Conservation (phyloP, 192 early-diverging fungal genomes). For the Mortierella antarctica region DNA sequence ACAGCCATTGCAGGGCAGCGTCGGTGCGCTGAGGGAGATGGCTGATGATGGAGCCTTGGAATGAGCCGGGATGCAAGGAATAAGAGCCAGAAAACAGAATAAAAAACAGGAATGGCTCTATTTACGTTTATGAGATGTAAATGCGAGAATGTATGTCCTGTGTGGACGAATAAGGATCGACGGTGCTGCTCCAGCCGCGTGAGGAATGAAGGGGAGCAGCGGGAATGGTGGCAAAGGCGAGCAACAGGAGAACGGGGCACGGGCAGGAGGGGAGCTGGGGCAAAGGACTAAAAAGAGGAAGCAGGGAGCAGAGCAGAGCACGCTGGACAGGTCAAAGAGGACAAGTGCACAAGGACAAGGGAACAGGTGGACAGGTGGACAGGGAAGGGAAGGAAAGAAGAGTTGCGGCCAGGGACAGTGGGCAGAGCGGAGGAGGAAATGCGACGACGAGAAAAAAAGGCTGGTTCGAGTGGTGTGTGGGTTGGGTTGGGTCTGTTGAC, state of each 20-base stretch:
- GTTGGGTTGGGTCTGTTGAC: too few relatives aligned
- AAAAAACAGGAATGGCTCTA: not conserved
- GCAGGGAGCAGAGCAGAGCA: not conserved
- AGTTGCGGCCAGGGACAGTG: not conserved
- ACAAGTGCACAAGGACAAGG: not conserved
- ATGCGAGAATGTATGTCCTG: too few relatives aligned
- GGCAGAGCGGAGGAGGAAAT: not conserved
- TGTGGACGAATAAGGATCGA: too few relatives aligned
- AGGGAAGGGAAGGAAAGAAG: not conserved
- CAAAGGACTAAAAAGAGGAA: not conserved
- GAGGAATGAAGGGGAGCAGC: too few relatives aligned
- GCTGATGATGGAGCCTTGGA: not conserved
- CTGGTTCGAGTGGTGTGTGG: not conserved
- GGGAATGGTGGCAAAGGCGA: not conserved
- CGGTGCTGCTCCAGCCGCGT: too few relatives aligned
- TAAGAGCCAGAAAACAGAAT: not conserved
- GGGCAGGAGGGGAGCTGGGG: not conserved
- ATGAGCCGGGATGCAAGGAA: not conserved
- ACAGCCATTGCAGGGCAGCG: conserved; percentile 10
- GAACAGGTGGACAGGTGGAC: not conserved
- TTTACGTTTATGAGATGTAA: too few relatives aligned
- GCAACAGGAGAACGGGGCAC: not conserved
- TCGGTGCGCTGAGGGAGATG: not conserved
- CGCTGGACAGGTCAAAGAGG: not conserved
- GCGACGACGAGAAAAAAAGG: not conserved